A percentile compares a stretch with the other conserved stretches of the same genome.
Conservation (phyloP, 1,139 yeast genomes). For the Taphrina communis region DNA sequence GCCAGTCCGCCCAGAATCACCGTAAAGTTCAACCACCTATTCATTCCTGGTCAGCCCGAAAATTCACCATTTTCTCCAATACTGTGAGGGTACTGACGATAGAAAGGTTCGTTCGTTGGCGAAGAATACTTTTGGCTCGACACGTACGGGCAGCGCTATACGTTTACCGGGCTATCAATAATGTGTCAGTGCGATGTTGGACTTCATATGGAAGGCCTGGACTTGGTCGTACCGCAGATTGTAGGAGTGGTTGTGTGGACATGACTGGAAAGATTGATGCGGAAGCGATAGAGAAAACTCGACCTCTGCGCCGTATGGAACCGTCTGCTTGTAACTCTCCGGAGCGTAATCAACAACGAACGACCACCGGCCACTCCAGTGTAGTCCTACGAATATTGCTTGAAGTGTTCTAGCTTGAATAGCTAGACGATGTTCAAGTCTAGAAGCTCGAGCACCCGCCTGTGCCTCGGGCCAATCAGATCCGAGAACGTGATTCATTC, state of each 20-base stretch:
- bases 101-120: constrained; percentile 87
- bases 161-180: constrained; percentile 66
- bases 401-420: too few relatives aligned
- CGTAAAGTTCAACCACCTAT: constrained; percentile 95
- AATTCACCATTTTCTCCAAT: too few relatives aligned
- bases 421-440: too few relatives aligned
- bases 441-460: too few relatives aligned
- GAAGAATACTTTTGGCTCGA: constrained; percentile 96
- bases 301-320: too few relatives aligned
- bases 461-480: background rate
- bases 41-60: too few relatives aligned
- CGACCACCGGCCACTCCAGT: too few relatives aligned
- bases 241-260: constrained; percentile 38
- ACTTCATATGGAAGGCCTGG: too few relatives aligned
- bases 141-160: constrained; percentile 96
- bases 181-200: background rate
- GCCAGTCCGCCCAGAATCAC: constrained; percentile 96
- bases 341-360: too few relatives aligned
- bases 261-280: background rate
- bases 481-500: constrained; percentile 5
- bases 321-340: too few relatives aligned
- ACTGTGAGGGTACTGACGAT: constrained; percentile 7
- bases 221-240: constrained; percentile 26
- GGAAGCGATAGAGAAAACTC: background rate
- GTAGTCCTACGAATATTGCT: too few relatives aligned